Evolutionary conservation across 2,329 filamentous ascomycete species (phyloP), one percentile per base, ranked within the genome.

Genomic region (Venturia nashicola): DNA sequence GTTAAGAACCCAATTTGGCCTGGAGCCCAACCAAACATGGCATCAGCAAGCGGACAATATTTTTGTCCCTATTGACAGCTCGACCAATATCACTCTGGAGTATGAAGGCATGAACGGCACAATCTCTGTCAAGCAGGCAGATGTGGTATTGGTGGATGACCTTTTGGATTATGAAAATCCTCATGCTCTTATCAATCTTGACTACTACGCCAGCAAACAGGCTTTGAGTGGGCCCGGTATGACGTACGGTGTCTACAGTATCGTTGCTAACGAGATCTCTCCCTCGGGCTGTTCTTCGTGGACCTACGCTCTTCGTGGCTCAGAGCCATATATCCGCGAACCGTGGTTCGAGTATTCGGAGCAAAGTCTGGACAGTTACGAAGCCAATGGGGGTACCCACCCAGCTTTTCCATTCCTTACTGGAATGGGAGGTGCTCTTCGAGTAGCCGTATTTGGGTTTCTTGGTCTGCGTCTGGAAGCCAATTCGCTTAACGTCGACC

Each of bases 291-390:
- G 87, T 71, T 83, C 86, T 1, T 81, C 83, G 4, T 88, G 84
- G 70, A 89, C 86, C 0, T 89, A 89, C 70, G 80, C 83, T 7
- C 77, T 88, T 20, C 84, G 85, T 66, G 83, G 83, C 0, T 83
- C 81, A 39, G 77, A 83, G 36, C 86, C 86, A 0, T 90, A 90
- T 68, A 76, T 82, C 0, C 79, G 87, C 18, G 83, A 80, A 0
- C 87, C 87, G 0, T 89, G 85, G 79, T 88, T 83, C 72, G 86
- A 88, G 67, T 86, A 87, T 72, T 88, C 85, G 0, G 87, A 90
- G 68, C 86, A 90, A 70, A 76, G 86, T 59, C 72, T 83, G 23
- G 87, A 90, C 68, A 78, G 86, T 66, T 80, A 78, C 65, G 75
- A 75, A 18, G 71, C 75, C 0, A 89, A 89, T 64, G 86, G 86